These are phyloP conservation scores for Colletotrichum eleusines DNA, from an alignment of 2,329 filamentous ascomycete species.

Conservation along the genomic window DNA sequence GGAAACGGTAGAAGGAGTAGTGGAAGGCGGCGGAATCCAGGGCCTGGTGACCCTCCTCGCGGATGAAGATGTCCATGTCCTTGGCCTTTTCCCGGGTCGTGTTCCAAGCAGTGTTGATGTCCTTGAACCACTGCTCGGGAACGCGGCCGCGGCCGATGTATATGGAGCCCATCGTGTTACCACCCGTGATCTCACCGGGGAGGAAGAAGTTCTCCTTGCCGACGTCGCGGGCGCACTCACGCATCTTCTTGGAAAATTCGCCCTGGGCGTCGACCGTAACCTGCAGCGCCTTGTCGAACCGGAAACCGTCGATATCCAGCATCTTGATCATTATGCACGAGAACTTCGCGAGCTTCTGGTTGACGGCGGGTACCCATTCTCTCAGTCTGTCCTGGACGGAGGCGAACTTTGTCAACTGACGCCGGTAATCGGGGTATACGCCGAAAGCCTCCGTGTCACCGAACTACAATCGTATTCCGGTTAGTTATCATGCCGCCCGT, in stretches of 20 bases:
- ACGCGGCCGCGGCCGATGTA: constrained; percentile 72
- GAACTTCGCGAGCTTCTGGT: constrained; percentile 68
- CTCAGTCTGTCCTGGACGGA: constrained; percentile 75
- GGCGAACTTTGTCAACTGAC: constrained; percentile 74
- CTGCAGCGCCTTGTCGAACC: constrained; percentile 76
- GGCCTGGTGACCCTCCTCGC: constrained; percentile 65
- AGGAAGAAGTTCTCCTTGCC: constrained; percentile 75
- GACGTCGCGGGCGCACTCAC: constrained; percentile 65
- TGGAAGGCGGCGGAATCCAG: constrained; percentile 60
- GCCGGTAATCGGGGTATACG: constrained; percentile 71
- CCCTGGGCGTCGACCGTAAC: constrained; percentile 71
- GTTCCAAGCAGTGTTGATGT: constrained; percentile 42
- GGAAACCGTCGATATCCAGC: constrained; percentile 74
- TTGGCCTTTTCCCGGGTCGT: constrained; percentile 40
- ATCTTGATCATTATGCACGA: constrained; percentile 72
- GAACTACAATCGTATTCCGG: constrained; percentile 51
- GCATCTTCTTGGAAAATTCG: constrained; percentile 68
- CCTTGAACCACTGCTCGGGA: constrained; percentile 43
- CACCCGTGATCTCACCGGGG: constrained; percentile 73
- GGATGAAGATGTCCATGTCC: constrained; percentile 58
- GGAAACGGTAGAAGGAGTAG: constrained; percentile 48
- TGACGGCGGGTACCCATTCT: constrained; percentile 71
- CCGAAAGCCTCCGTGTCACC: constrained; percentile 74
- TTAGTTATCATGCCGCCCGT: neutral
- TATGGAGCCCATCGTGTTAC: constrained; percentile 70